Evolutionary conservation across 179 eudicot species (phyloP), one percentile per base, ranked within the genome.

Genomic region (Sideroxylon spinosum): DNA sequence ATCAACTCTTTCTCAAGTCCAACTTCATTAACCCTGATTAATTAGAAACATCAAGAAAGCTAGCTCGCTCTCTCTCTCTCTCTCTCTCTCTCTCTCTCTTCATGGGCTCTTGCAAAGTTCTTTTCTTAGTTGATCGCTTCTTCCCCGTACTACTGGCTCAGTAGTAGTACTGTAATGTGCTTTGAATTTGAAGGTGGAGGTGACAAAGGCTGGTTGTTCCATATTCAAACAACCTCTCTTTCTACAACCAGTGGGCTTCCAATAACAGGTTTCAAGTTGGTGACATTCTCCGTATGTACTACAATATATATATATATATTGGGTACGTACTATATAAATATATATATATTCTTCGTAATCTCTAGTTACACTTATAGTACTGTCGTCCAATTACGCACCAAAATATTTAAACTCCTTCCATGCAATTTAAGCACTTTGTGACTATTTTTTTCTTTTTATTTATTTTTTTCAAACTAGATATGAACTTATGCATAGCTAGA

Each of bases 161-260:
- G 44, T 37, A 37, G 44, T 37, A 37, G 44, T 20, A 7, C 60
- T 19, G 83, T 80, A 26, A 28, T 10, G 60, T 72, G 67, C 19
- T 64, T 61, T 9, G 88, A 85, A 62, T 87, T 88, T 48, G 66
- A 78, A 3, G 93, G 88, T 28, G 93, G 91, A 23, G 90, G 83
- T 0, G 69, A 59, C 20, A 57, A 53, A 1, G 93, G 91, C 0
- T 90, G 93, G 93, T 49, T 5, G 79, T 88, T 63, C 92, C 92
- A 73, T 64, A 81, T 57, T 13, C 85, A 0, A 87, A 88, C 25
- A 44, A 85, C 20, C 78, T 74, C 52, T 59, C 80, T 7, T 28
- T 80, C n/a, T 87, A 79, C 76, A 85, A 86, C 53, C 78, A 85
- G 0, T 90, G 91, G 93, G 91, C 93, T 53, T 82, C 89, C 23